Evolutionary conservation across 2,329 filamentous ascomycete genomes (phyloP).

Genomic region (Ophiostoma perfectum): DNA sequence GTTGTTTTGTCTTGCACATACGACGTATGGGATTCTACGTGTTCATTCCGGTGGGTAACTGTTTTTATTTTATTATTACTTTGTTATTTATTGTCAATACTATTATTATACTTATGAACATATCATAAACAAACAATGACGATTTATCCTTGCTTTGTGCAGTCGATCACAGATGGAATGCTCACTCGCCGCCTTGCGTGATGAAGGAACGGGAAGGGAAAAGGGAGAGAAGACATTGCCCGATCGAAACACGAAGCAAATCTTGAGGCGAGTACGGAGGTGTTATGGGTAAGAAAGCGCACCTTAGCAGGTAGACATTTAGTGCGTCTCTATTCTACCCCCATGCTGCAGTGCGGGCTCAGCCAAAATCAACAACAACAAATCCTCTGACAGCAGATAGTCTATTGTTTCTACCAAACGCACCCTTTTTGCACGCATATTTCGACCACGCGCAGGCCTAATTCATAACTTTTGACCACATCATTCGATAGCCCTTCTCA

Average conservation of each 20-base stretch:
- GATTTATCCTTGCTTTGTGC: not conserved
- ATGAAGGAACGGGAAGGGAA: not conserved
- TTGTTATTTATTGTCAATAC: not conserved
- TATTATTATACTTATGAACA: not conserved
- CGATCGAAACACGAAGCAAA: not conserved
- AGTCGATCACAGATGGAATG: not conserved
- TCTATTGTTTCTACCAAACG: too few relatives aligned
- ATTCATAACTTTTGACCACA: too few relatives aligned
- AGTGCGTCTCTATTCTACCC: too few relatives aligned
- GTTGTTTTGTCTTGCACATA: conserved; percentile 8
- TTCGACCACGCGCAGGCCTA: too few relatives aligned
- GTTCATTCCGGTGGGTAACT: conserved; percentile 1
- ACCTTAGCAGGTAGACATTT: too few relatives aligned
- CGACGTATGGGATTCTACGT: conserved; percentile 8
- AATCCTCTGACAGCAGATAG: too few relatives aligned
- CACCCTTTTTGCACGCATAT: too few relatives aligned
- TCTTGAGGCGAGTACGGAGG: not conserved
- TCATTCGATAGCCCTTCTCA: too few relatives aligned
- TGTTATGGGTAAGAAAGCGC: too few relatives aligned
- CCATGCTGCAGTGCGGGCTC: too few relatives aligned
- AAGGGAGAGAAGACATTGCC: not conserved
- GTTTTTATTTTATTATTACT: not conserved
- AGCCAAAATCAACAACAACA: too few relatives aligned
- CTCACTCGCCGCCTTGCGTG: not conserved
- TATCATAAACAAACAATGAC: not conserved